Evolutionary conservation across 805 yeast species (phyloP).

Genomic region (Yarrowia sp.): DNA sequence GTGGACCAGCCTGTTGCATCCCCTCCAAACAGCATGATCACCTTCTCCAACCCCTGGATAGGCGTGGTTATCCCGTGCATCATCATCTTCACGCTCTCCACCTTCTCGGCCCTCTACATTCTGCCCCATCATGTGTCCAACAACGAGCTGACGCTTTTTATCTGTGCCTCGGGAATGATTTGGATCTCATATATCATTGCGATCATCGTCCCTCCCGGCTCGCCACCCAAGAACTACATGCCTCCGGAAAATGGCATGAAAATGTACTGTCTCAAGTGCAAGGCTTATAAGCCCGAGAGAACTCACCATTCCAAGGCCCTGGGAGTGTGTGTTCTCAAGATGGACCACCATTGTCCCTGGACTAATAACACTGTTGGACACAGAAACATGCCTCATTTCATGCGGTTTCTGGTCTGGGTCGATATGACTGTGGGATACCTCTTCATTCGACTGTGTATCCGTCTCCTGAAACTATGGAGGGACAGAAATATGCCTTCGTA

Average conservation of each 20-base stretch:
- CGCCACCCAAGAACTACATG: conserved; percentile 60
- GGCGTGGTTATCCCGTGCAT: conserved; percentile 63
- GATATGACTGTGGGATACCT: conserved; percentile 50
- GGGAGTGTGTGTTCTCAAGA: conserved; percentile 71
- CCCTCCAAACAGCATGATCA: conserved; percentile 37
- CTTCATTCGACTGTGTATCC: conserved; percentile 53
- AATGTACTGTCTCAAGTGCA: conserved; percentile 76
- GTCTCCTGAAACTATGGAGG: conserved; percentile 54
- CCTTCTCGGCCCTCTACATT: conserved; percentile 48
- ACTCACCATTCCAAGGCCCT: conserved; percentile 83
- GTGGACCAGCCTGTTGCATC: too few relatives aligned
- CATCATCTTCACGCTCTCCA: conserved; percentile 53
- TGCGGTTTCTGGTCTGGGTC: conserved; percentile 77
- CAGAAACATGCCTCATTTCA: conserved; percentile 76
- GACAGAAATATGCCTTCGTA: conserved; percentile 57
- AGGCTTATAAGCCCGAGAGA: conserved; percentile 77
- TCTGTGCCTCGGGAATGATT: conserved; percentile 59
- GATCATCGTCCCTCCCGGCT: conserved; percentile 69
- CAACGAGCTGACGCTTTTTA: conserved; percentile 56
- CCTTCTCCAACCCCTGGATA: conserved; percentile 46
- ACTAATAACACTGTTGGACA: conserved; percentile 89
- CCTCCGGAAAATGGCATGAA: conserved; percentile 61
- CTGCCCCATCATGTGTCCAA: conserved; percentile 52
- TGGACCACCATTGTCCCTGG: conserved; percentile 98
- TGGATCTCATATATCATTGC: conserved; percentile 83